phyloP scores from a whole-genome alignment of 176 grass and related monocot genomes.

The Elymus sibiricus region DNA sequence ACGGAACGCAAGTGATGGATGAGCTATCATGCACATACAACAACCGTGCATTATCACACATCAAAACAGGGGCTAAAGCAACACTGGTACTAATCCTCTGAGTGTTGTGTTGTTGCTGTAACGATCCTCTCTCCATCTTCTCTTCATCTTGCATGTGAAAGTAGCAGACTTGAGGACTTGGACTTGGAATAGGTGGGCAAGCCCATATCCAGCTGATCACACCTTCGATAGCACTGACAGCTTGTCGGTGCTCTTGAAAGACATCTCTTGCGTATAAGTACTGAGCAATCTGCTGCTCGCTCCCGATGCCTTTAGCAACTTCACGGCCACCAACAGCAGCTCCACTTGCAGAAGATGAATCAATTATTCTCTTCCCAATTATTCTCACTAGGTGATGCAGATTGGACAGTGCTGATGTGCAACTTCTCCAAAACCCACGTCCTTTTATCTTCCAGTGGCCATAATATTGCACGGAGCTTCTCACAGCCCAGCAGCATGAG shows the following conservation, averaged over 20 bases:
- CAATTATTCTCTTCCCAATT: background rate
- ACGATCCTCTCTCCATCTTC: background rate
- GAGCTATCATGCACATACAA: background rate
- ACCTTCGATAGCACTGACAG: background rate
- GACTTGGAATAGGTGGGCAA: background rate
- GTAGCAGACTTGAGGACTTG: background rate
- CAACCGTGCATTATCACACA: too few relatives aligned
- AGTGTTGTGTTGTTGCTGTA: background rate
- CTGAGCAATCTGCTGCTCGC: too few relatives aligned
- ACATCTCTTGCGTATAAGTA: background rate
- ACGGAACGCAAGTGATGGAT: background rate
- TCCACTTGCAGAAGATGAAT: too few relatives aligned
- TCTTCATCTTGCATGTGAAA: background rate
- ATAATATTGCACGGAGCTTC: conserved; percentile 6
- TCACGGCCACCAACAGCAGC: background rate
- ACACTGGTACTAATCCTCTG: background rate
- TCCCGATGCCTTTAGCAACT: background rate
- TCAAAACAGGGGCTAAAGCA: too few relatives aligned
- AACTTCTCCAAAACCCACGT: background rate
- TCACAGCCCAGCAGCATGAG: background rate
- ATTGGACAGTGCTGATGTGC: background rate
- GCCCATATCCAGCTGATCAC: background rate
- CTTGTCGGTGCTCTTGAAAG: background rate
- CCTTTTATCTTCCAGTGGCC: background rate
- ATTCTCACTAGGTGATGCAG: background rate